A percentile compares a stretch with the other conserved stretches of the same genome.
Evolutionary conservation across 306 rosid genomes (phyloP).

Genomic region (Trifolium repens): DNA sequence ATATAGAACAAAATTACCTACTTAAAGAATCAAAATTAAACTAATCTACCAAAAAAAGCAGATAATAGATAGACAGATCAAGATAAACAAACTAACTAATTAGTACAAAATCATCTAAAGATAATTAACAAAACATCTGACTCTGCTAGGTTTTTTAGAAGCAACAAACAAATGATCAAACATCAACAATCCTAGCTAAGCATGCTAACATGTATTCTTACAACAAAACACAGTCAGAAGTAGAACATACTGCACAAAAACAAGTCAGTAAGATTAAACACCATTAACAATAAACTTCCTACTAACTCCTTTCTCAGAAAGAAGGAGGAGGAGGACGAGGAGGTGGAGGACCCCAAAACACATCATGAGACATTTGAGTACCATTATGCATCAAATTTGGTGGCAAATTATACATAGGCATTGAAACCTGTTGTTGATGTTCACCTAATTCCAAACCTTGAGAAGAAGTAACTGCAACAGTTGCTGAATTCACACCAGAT

Average conservation of each 20-base stretch:
- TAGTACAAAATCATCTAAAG: constrained; percentile 31
- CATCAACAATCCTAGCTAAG: constrained; percentile 23
- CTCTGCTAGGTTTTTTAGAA: background rate
- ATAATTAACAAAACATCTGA: background rate
- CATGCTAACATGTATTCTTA: constrained; percentile 46
- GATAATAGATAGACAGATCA: constrained; percentile 2
- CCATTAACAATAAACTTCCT: background rate
- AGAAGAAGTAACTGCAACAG: constrained; percentile 26
- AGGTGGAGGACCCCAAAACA: constrained; percentile 75
- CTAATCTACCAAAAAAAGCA: background rate
- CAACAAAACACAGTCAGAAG: constrained; percentile 48
- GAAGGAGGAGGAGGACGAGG: constrained; percentile 73
- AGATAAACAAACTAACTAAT: constrained; percentile 34
- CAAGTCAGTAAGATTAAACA: constrained; percentile 44
- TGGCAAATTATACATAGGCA: constrained; percentile 65
- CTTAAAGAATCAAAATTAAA: constrained; percentile 26
- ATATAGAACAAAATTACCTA: constrained; percentile 5
- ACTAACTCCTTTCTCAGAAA: constrained; percentile 43
- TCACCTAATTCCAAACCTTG: constrained; percentile 53
- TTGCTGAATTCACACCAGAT: constrained; percentile 50
- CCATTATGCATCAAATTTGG: constrained; percentile 72
- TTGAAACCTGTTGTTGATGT: constrained; percentile 45
- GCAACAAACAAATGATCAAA: constrained; percentile 39
- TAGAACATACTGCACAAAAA: constrained; percentile 43
- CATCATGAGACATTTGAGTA: constrained; percentile 65